Percentiles rank a stretch among this genome's conserved stretches.
phyloP scores from a whole-genome alignment of 2,329 filamentous ascomycete species.

The Cercospora zeae-maydis region DNA sequence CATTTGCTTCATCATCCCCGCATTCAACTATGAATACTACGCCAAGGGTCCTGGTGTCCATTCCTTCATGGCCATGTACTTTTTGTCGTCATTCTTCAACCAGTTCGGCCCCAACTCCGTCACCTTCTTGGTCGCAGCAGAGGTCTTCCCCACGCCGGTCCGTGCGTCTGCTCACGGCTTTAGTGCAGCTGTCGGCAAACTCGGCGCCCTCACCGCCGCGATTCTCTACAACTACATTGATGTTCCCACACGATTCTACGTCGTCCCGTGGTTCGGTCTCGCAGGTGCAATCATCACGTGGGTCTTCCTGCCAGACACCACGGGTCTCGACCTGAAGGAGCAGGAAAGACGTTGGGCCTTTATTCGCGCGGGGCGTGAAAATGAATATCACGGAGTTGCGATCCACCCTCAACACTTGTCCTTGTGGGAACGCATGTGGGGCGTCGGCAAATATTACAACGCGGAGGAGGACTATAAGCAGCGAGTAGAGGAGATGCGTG shows the following conservation, averaged over 20 bases:
- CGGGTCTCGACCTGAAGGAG: slow-evolving; percentile 92
- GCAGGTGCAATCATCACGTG: slow-evolving; percentile 77
- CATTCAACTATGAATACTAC: slow-evolving; percentile 85
- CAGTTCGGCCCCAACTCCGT: slow-evolving; percentile 96
- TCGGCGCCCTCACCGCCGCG: slow-evolving; percentile 79
- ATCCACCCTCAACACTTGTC: slow-evolving; percentile 86
- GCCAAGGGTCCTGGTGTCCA: slow-evolving; percentile 67
- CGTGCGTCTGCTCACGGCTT: slow-evolving; percentile 92
- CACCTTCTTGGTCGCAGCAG: slow-evolving; percentile 91
- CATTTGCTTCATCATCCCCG: slow-evolving; percentile 87
- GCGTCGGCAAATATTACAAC: slow-evolving; percentile 77
- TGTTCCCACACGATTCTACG: slow-evolving; percentile 78
- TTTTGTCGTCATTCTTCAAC: slow-evolving; percentile 97
- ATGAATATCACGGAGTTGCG: slow-evolving; percentile 89
- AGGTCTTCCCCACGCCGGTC: slow-evolving; percentile 93
- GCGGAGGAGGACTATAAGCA: slow-evolving; percentile 76
- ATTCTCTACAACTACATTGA: slow-evolving; percentile 95
- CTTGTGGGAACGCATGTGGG: slow-evolving; percentile 77
- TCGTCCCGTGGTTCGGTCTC: slow-evolving; percentile 94
- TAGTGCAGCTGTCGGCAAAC: slow-evolving; percentile 85
- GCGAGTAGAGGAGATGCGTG: slow-evolving; percentile 73
- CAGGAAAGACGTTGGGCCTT: slow-evolving; percentile 91
- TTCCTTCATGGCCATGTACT: slow-evolving; percentile 98
- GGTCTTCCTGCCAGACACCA: slow-evolving; percentile 92
- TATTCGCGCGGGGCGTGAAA: slow-evolving; percentile 70